Evolutionary conservation across 176 grass and related monocot species (phyloP), one percentile per base, ranked within the genome.

Genomic region (Cymbopogon citratus): DNA sequence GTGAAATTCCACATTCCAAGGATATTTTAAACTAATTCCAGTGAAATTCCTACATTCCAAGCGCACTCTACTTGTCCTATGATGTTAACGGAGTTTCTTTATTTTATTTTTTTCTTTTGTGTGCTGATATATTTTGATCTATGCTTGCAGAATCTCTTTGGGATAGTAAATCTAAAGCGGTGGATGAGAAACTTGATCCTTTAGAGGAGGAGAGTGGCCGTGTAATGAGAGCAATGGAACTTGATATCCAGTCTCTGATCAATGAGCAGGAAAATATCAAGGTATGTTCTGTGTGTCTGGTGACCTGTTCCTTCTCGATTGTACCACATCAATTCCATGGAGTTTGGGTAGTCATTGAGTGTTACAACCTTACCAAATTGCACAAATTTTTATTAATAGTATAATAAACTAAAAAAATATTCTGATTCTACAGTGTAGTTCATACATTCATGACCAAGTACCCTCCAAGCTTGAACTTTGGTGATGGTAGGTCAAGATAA

Each of bases 231-330:
- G 87, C 76, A 7, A 49, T 84, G 76, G 81, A 31, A 23, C 69
- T 80, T 54, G 81, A 88, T 33, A 84, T 88, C 54, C 81, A 88
- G 69, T 79, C 81, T 60, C 81, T 84, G 69, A 62, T 88, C 38
- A 60, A 88, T 38, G 81, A 79, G 12, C 87, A 84, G 60, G 76
- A 75, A 75, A 84, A 80, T 52, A 84, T 80, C 69, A 88, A 88
- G 75, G 69, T 88, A 70, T 69, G 71, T 0, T 0, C 5, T 72
- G n/a, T 87, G 38, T 31, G 0, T 38, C 62, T 59, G 10, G 21
- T 39, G 64, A 8, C 23, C 19, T 46, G 35, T 26, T 19, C 41
- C 19, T 24, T 33, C 67, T 18, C 9, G 26, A 63, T 63, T 3
- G 12, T 63, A 63, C 2, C 26, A 3, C 60, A 63, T 62, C 59